Conservation (phyloP, 139 green algal species). For the Bryopsis sp. region DNA sequence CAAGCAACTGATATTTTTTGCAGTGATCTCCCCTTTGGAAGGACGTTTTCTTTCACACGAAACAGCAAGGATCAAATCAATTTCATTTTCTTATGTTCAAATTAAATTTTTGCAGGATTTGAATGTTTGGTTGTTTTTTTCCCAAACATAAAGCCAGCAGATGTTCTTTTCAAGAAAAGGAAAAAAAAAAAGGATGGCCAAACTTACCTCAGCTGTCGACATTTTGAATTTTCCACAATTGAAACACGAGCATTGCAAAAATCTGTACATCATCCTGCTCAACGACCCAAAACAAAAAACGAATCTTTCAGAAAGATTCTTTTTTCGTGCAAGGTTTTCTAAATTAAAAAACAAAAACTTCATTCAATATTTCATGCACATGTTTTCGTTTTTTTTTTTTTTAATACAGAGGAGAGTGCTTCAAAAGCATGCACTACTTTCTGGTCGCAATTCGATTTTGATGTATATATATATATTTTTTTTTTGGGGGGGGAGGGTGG, state of each 20-base stretch:
- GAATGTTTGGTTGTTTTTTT: not conserved
- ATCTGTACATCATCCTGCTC: conserved; percentile 1
- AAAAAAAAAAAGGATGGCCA: not conserved
- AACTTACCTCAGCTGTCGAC: not conserved
- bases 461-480: no score
- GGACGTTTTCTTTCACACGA: not conserved
- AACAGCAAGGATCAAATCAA: no score
- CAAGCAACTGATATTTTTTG: not conserved
- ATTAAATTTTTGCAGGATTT: not conserved
- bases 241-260: conserved; percentile 16
- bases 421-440: no score
- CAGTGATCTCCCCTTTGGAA: not conserved
- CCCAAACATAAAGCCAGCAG: not conserved
- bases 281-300: no score
- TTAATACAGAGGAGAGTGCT: no score
- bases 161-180: not conserved
- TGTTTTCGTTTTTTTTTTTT: no score
- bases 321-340: not conserved
- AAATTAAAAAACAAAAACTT: no score
- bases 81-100: no score
- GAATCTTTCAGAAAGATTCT: not conserved
- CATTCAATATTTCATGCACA: no score
- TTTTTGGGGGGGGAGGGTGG: no score
- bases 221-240: conserved; percentile 14
- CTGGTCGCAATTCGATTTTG: no score